phyloP scores from a whole-genome alignment of 176 grass and related monocot genomes.

The Elymus sibiricus region DNA sequence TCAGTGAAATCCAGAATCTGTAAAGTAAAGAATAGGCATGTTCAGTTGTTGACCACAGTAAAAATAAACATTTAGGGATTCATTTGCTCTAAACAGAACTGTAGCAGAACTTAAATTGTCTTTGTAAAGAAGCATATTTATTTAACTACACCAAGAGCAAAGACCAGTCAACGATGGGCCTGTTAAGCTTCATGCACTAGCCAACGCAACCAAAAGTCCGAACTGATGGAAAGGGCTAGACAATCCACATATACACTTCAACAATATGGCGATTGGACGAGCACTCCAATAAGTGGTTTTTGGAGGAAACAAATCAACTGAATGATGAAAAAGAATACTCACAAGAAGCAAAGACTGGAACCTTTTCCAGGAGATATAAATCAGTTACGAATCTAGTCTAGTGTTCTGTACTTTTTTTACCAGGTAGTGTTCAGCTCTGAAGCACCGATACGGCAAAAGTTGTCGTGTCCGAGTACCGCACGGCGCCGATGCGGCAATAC shows the following conservation, averaged over 20 bases:
- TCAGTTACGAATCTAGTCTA: background rate
- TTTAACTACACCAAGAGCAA: constrained; percentile 14
- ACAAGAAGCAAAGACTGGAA: constrained; percentile 6
- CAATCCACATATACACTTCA: too few relatives aligned
- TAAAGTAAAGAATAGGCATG: constrained; percentile 26
- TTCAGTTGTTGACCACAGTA: constrained; percentile 16
- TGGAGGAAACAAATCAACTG: background rate
- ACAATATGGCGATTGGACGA: background rate
- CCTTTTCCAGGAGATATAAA: background rate
- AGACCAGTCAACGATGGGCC: constrained; percentile 2
- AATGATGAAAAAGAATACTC: background rate
- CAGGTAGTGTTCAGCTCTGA: background rate
- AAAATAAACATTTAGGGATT: background rate
- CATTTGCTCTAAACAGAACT: background rate
- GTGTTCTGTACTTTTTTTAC: background rate
- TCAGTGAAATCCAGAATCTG: constrained; percentile 96
- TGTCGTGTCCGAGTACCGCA: too few relatives aligned
- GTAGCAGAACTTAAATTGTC: background rate
- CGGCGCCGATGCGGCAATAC: too few relatives aligned
- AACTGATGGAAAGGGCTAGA: too few relatives aligned
- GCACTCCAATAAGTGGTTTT: background rate
- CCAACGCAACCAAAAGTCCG: too few relatives aligned
- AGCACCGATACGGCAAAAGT: too few relatives aligned
- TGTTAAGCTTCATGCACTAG: too few relatives aligned
- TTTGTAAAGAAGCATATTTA: constrained; percentile 6